These are phyloP conservation scores for Populus simonii DNA, from an alignment of 345 rosid genomes.

Conservation along the genomic window DNA sequence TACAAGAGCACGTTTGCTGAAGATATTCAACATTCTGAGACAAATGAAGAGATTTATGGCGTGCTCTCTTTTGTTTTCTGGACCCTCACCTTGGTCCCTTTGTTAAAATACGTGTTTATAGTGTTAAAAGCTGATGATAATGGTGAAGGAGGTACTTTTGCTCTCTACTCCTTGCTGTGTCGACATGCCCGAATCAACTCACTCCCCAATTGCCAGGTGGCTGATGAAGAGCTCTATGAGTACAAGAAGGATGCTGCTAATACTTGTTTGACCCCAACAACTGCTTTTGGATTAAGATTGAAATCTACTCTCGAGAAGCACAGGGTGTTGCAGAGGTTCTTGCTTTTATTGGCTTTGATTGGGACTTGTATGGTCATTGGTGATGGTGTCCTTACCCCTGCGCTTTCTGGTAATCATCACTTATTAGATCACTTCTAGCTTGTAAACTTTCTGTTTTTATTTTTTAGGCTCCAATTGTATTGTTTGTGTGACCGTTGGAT, in stretches of 20 bases:
- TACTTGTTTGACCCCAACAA: constrained; percentile 28
- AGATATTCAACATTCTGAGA: constrained; percentile 64
- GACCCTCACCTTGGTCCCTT: constrained; percentile 85
- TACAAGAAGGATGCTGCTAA: constrained; percentile 50
- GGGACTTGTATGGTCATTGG: constrained; percentile 98
- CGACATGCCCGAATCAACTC: constrained; percentile 86
- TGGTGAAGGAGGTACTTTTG: constrained; percentile 95
- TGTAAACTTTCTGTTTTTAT: not conserved
- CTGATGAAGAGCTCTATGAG: constrained; percentile 67
- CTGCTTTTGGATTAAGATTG: constrained; percentile 49
- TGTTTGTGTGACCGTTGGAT: constrained; percentile 8
- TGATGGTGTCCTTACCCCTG: constrained; percentile 88
- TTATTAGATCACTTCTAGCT: constrained; percentile 8
- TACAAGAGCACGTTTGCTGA: constrained; percentile 79
- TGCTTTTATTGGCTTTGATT: constrained; percentile 76
- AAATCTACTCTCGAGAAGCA: constrained; percentile 66
- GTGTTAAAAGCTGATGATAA: constrained; percentile 88
- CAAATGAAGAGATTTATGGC: constrained; percentile 88
- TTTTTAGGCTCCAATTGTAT: constrained; percentile 9
- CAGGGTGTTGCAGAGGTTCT: constrained; percentile 60
- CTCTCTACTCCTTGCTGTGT: constrained; percentile 78
- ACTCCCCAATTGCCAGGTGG: constrained; percentile 73
- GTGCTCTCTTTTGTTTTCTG: constrained; percentile 84
- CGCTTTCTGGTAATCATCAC: constrained; percentile 65
- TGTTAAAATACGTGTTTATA: constrained; percentile 74